Percentiles rank a stretch among this genome's conserved stretches.
Conservation (phyloP, 2,329 filamentous ascomycete genomes). For the Aspergillus fructus region DNA sequence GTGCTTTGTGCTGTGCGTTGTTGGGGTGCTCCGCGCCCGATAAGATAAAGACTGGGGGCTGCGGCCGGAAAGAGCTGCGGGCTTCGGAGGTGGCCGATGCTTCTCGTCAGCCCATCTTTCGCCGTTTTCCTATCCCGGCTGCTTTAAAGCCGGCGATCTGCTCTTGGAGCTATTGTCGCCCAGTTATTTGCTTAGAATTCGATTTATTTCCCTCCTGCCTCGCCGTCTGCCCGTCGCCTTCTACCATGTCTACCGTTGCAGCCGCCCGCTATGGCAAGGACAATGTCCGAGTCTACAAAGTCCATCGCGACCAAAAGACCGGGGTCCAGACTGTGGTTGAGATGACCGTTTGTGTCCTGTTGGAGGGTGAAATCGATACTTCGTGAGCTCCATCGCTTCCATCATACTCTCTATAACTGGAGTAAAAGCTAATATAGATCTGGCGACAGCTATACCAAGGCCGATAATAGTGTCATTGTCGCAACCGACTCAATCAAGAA, state of each 20-base stretch:
- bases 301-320: constrained; percentile 73
- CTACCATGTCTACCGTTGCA: constrained; percentile 37
- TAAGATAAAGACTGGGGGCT: constrained; percentile 31
- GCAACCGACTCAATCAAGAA: constrained; percentile 99
- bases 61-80: constrained; percentile 29
- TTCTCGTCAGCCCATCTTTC: constrained; percentile 21
- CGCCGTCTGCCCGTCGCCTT: not conserved
- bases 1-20: not conserved
- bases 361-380: constrained; percentile 87
- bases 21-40: constrained; percentile 5
- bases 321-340: constrained; percentile 84
- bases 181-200: not conserved
- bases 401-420: not conserved
- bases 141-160: constrained; percentile 14
- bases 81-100: constrained; percentile 40
- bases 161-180: not conserved
- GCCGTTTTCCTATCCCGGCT: constrained; percentile 6
- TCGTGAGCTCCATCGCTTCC: constrained; percentile 56
- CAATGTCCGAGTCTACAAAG: constrained; percentile 97
- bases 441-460: constrained; percentile 74
- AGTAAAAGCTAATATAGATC: not conserved
- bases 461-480: constrained; percentile 92
- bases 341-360: constrained; percentile 89
- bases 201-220: not conserved
- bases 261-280: constrained; percentile 66